Evolutionary conservation across 345 rosid species (phyloP), one percentile per base, ranked within the genome.

Genomic region (Eucalyptus regnans): DNA sequence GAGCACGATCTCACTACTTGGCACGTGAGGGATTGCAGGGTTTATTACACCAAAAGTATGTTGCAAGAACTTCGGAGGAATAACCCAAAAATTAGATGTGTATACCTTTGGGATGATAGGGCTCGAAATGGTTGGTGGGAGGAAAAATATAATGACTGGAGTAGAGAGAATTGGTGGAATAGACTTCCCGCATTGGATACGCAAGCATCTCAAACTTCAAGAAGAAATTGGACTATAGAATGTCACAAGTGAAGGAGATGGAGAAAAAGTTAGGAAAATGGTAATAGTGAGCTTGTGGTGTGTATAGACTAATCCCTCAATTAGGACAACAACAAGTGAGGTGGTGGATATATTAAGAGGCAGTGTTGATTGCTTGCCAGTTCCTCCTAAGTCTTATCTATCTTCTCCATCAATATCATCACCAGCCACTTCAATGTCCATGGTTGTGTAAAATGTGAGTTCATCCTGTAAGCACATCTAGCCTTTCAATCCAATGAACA

Each of bases 1-100:
- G n/a, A 93, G 93, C 31, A 46, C 31, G 2, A 86, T 94, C 31
- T 92, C 94, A 1, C 43, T 90, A 90, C 2, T 86, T 43, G 91
- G 87, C 1, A 88, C 48, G 8, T 25, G 91, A 86, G 91, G 94
- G 17, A 94, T 89, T 2, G n/a, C 27, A 7, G 92, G 94, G 6
- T 94, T 92, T 56, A 89, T 94, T 16, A 91, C 91, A 14, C 64
- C 7, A 23, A 3, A 58, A 27, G 66, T 60, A 27, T 60, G 6
- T 27, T 1, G 8, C 8, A 27, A 8, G 68, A 60, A 60, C 2
- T 0, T 60, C 0, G 0, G 66, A 60, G 66, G 66, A 60, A 27
- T 60, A 27, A 27, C 16, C 31, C 8, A 60, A 60, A 60, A 60
- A 60, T 60, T 14, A 12, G 0, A 60, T 3, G 16, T 60, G 31